phyloP scores from a whole-genome alignment of 2,329 filamentous ascomycete genomes.

The Fusarium fracticaudum region DNA sequence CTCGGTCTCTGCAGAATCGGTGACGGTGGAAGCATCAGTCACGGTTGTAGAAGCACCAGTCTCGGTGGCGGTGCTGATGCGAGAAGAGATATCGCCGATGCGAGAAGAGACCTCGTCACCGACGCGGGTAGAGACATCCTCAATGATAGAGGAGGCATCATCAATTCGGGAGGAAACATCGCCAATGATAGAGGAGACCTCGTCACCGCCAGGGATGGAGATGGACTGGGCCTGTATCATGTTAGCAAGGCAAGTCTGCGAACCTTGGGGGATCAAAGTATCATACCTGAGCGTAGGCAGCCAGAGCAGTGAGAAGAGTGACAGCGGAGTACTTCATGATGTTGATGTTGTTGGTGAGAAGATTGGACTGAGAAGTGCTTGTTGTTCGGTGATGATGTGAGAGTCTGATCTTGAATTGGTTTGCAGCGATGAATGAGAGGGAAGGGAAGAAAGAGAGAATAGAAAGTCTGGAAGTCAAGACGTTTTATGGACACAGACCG shows the following conservation, averaged over 20 bases:
- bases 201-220: conserved; percentile 13
- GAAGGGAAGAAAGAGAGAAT: neutral
- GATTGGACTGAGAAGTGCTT: conserved; percentile 8
- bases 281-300: conserved; percentile 38
- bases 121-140: conserved; percentile 16
- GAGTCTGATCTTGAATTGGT: conserved; percentile 8
- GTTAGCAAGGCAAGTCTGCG: neutral
- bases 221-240: conserved; percentile 22
- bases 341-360: conserved; percentile 24
- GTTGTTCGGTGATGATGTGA: neutral
- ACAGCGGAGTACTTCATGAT: conserved; percentile 52
- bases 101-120: conserved; percentile 16
- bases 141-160: conserved; percentile 12
- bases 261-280: neutral
- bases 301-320: conserved; percentile 45
- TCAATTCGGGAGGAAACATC: conserved; percentile 16
- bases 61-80: conserved; percentile 8
- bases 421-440: conserved; percentile 15
- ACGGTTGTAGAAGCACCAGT: conserved; percentile 11
- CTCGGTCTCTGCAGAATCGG: conserved; percentile 26
- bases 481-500: conserved; percentile 31
- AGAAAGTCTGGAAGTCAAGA: conserved; percentile 14
- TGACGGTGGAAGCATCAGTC: conserved; percentile 17
- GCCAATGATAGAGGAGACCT: conserved; percentile 23
- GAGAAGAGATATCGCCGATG: conserved; percentile 22